A percentile compares a stretch with the other conserved stretches of the same genome.
phyloP scores from a whole-genome alignment of 1,139 yeast species.

The Pichiaceae sp. region DNA sequence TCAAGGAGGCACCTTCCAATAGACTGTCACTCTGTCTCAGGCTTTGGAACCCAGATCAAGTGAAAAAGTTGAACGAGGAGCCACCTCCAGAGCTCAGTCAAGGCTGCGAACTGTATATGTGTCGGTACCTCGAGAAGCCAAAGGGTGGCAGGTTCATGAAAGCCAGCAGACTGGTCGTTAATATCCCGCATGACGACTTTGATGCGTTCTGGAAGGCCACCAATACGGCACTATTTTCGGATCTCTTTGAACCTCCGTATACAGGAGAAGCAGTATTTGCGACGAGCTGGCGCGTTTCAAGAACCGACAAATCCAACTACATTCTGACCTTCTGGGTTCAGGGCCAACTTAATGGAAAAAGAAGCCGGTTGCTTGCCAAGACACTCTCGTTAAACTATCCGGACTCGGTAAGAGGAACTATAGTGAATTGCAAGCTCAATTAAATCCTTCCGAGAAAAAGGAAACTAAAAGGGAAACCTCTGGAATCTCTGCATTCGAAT shows the following conservation, averaged over 20 bases:
- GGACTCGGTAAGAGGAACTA: no score
- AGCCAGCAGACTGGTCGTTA: constrained; percentile 11
- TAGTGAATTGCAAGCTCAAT: no score
- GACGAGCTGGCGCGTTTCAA: constrained; percentile 5
- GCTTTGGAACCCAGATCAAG: not conserved
- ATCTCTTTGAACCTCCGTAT: constrained; percentile 8
- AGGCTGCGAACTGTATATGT: constrained; percentile 7
- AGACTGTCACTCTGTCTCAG: no score
- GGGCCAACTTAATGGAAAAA: not conserved
- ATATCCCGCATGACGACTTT: constrained; percentile 9
- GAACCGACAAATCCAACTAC: not conserved
- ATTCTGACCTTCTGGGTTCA: not conserved
- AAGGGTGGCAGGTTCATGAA: constrained; percentile 8
- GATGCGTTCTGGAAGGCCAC: constrained; percentile 9
- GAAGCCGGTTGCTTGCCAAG: not conserved
- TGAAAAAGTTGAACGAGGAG: not conserved
- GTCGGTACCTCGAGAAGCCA: constrained; percentile 15
- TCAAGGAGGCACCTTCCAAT: no score
- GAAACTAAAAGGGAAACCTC: not conserved
- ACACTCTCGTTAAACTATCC: not conserved
- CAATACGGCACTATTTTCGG: constrained; percentile 9
- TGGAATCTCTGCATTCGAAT: not conserved
- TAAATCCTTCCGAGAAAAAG: not conserved
- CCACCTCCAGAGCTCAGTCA: not conserved
- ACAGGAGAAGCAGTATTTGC: constrained; percentile 14